Evolutionary conservation across 2,329 filamentous ascomycete species (phyloP), one percentile per base, ranked within the genome.

Genomic region (Epichloe baconii): DNA sequence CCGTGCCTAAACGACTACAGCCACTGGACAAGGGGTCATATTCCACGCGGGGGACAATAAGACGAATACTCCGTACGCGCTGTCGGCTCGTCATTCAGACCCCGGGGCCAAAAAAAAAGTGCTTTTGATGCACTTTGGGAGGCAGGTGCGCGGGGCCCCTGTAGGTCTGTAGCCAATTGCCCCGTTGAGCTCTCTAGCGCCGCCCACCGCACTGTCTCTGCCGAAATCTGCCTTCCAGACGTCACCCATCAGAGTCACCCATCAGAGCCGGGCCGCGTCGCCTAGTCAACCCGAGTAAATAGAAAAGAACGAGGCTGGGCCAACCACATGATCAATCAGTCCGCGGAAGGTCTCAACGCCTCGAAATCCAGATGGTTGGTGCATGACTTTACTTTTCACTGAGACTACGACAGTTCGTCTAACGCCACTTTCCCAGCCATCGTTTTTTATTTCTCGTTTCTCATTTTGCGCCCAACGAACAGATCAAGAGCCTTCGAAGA

Each of bases 291-390:
- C 52, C 31, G 51, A 57, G 61, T 64, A 59, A 64, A 64, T 59
- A 64, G 51, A 58, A 62, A 62, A 56, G 49, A 52, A 49, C 52
- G 62, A 62, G 62, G 62, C 61, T 64, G 61, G 62, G 60, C 61
- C 58, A 62, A 62, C 58, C 56, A 56, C 47, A 48, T 48, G 48
- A 34, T 36, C 47, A 26, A 10, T 14, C 19, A 43, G 44, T 53
- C 49, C 52, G 35, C 44, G 37, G 17, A 47, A 38, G 38, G 44
- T 21, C 37, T 43, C 46, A 36, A 47, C 46, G 36, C 37, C 48
- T 44, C 37, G 50, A 53, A 58, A 55, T 46, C 45, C 48, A 41
- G 46, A 55, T 50, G 52, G 52, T 49, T 54, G 52, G 48, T 51
- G 48, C 1, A 31, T 31, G 3, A 31, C 15, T 17, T 36, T 44